These are phyloP conservation scores for Babjeviella inositovora DNA, from an alignment of 805 yeast species.

Conservation along the genomic window DNA sequence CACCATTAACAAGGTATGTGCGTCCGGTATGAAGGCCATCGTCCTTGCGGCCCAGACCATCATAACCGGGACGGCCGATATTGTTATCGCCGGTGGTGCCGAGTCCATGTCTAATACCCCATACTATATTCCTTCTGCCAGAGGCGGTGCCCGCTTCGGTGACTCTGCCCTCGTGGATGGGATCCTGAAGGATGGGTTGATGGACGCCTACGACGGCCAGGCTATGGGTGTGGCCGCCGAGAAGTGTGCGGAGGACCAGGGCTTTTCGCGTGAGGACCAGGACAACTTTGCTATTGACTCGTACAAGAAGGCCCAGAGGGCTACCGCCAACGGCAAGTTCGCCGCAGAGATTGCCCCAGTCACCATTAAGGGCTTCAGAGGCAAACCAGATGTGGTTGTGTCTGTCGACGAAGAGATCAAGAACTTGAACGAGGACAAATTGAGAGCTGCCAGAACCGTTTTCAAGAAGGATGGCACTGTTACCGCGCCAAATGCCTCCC, in stretches of 20 bases:
- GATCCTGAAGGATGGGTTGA: slow-evolving; percentile 79
- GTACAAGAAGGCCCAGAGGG: slow-evolving; percentile 74
- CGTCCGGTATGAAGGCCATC: slow-evolving; percentile 87
- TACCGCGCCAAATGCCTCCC: slow-evolving; percentile 94
- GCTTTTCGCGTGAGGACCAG: slow-evolving; percentile 69
- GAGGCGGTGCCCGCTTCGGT: slow-evolving; percentile 86
- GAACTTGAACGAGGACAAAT: slow-evolving; percentile 63
- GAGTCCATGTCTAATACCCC: slow-evolving; percentile 97
- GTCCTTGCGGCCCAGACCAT: slow-evolving; percentile 86
- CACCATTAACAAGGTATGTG: slow-evolving; percentile 92
- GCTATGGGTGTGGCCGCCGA: slow-evolving; percentile 98
- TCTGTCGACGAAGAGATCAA: slow-evolving; percentile 70
- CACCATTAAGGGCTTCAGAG: slow-evolving; percentile 79
- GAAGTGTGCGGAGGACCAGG: slow-evolving; percentile 80
- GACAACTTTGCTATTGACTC: slow-evolving; percentile 78
- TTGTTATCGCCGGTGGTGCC: slow-evolving; percentile 94
- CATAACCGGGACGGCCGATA: slow-evolving; percentile 76
- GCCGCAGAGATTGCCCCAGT: slow-evolving; percentile 72
- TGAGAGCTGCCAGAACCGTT: slow-evolving; percentile 80
- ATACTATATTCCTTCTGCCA: slow-evolving; percentile 74
- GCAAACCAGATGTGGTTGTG: slow-evolving; percentile 68
- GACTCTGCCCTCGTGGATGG: slow-evolving; percentile 73
- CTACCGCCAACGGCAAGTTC: slow-evolving; percentile 73
- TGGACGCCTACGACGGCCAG: slow-evolving; percentile 75
- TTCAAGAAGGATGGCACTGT: slow-evolving; percentile 93